Conservation (phyloP, 257 asterid species). For the Solanum megistacrolobum region DNA sequence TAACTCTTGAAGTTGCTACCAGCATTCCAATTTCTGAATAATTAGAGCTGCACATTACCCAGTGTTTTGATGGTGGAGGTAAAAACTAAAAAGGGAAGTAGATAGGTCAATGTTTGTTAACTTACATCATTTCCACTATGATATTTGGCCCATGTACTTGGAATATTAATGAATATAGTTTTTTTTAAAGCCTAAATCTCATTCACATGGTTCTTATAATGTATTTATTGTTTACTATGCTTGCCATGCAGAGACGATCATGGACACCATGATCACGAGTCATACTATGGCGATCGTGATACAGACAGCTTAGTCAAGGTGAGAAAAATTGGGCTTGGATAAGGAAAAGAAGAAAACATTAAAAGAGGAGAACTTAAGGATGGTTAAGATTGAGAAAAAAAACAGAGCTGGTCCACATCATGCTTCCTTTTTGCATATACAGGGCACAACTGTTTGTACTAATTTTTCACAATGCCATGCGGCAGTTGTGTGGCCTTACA, state of each 20-base stretch:
- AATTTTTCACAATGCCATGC: neutral
- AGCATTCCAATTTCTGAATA: neutral
- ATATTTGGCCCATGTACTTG: neutral
- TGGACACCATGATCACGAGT: constrained; percentile 92
- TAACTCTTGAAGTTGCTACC: neutral
- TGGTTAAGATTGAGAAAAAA: neutral
- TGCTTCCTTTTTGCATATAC: neutral
- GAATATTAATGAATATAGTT: neutral
- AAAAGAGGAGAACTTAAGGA: neutral
- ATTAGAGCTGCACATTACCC: neutral
- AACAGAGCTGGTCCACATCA: neutral
- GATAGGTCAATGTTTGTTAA: neutral
- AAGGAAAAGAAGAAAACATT: constrained; percentile 4
- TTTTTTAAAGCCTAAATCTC: neutral
- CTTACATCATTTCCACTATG: neutral
- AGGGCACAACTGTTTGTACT: neutral
- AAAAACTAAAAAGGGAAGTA: neutral
- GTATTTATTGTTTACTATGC: neutral
- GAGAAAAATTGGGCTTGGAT: constrained; percentile 15
- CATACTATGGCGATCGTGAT: constrained; percentile 97
- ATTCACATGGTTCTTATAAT: constrained; percentile 1
- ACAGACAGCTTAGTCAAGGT: constrained; percentile 81
- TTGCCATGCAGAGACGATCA: constrained; percentile 54
- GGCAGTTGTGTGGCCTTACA: neutral
- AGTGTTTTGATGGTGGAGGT: neutral